Evolutionary conservation across 1,284 basidiomycete species (phyloP).

Genomic region (Xerocomus minutiporus): DNA sequence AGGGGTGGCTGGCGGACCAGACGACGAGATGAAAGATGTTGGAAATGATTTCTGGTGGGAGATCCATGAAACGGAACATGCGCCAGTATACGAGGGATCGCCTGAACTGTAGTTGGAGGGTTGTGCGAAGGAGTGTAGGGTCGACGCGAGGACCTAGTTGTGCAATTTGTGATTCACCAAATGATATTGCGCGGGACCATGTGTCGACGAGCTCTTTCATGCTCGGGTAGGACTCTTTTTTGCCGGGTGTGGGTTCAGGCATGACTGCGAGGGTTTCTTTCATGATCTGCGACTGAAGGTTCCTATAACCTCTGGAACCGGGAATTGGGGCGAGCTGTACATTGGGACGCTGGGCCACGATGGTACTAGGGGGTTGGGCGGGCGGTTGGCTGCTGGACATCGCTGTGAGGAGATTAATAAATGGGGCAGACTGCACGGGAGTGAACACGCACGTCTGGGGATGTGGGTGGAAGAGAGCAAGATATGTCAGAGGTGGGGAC

Average conservation of each 20-base stretch:
- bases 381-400: conserved; percentile 14
- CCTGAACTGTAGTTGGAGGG: conserved; percentile 15
- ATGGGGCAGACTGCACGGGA: neutral
- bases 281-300: conserved; percentile 18
- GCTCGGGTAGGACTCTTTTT: neutral
- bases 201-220: conserved; percentile 4
- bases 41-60: conserved; percentile 59
- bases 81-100: conserved; percentile 38
- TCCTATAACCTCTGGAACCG: conserved; percentile 18
- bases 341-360: neutral
- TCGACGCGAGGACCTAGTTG: conserved; percentile 17
- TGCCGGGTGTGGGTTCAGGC: conserved; percentile 13
- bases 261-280: conserved; percentile 14
- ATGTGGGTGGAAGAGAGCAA: neutral
- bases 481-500: neutral
- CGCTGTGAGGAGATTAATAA: conserved; percentile 5
- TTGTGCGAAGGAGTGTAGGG: conserved; percentile 9
- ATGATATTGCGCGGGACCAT: conserved; percentile 18
- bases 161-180: conserved; percentile 21
- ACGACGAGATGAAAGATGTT: conserved; percentile 56
- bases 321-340: conserved; percentile 13
- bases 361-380: conserved; percentile 7
- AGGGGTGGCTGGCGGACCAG: conserved; percentile 41
- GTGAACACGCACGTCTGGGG: neutral
- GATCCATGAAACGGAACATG: conserved; percentile 53